phyloP scores from a whole-genome alignment of 2,329 filamentous ascomycete genomes.

The Xylaria sp. region DNA sequence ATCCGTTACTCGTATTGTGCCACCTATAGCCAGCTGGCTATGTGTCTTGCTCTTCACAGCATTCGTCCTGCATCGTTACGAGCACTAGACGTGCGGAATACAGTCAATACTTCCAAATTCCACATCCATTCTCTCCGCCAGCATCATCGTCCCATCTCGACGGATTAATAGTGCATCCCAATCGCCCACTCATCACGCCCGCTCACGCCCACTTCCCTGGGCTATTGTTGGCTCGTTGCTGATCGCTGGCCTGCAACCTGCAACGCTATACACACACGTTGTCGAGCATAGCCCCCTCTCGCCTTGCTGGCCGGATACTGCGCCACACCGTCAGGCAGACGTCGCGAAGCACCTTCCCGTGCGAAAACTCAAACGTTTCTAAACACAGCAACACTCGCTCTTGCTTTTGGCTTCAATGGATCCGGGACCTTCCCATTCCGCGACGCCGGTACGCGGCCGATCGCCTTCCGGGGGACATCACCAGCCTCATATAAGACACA shows the following conservation, averaged over 20 bases:
- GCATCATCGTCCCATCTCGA: no score
- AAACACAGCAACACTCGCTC: slow-evolving; percentile 34
- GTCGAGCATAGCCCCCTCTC: slow-evolving; percentile 29
- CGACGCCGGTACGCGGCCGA: slow-evolving; percentile 45
- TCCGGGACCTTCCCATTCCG: slow-evolving; percentile 37
- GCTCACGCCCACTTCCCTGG: neutral
- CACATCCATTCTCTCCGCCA: no score
- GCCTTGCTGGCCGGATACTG: slow-evolving; percentile 23
- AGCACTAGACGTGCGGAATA: no score
- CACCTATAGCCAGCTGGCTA: neutral
- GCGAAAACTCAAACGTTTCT: slow-evolving; percentile 27
- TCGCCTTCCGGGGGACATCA: slow-evolving; percentile 57
- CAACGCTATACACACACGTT: slow-evolving; percentile 24
- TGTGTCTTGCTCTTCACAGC: no score
- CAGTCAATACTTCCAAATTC: no score
- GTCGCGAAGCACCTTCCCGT: slow-evolving; percentile 27
- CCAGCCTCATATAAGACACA: slow-evolving; percentile 63
- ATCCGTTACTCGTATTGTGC: no score
- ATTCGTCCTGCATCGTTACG: no score
- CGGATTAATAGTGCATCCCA: no score
- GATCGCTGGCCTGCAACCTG: slow-evolving; percentile 16
- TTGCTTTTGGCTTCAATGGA: slow-evolving; percentile 40
- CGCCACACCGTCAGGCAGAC: slow-evolving; percentile 32
- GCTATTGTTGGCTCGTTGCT: slow-evolving; percentile 18
- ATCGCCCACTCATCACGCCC: no score